Conservation (phyloP, 352 stramenopile species). For the Globisporangium paroecandrum region DNA sequence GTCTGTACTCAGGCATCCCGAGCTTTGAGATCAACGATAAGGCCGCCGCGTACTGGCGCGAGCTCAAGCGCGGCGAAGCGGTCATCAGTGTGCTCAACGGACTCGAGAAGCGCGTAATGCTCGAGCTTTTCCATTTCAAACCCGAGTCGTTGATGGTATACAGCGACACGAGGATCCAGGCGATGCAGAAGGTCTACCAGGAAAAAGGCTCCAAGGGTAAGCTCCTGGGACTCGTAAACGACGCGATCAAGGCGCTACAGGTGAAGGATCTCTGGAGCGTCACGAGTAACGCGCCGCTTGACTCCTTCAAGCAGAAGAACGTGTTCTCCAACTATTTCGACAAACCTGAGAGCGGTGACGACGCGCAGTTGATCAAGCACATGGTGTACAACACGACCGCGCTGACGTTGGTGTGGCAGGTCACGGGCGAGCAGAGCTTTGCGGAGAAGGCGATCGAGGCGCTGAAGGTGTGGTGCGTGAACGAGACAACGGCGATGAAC, state of each 20-base stretch:
- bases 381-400: conserved; percentile 52
- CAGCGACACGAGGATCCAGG: conserved; percentile 13
- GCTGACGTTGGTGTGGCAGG: conserved; percentile 32
- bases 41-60: conserved; percentile 30
- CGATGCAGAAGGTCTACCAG: conserved; percentile 7
- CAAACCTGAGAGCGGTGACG: conserved; percentile 13
- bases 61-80: conserved; percentile 47
- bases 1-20: conserved; percentile 40
- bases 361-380: conserved; percentile 30
- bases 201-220: neutral
- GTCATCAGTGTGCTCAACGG: conserved; percentile 33
- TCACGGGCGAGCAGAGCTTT: conserved; percentile 34
- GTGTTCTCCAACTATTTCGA: conserved; percentile 40
- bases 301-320: conserved; percentile 4
- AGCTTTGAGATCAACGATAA: conserved; percentile 28
- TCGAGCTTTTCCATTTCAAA: conserved; percentile 26
- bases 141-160: conserved; percentile 31
- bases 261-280: conserved; percentile 25
- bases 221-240: conserved; percentile 17
- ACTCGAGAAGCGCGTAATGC: conserved; percentile 44
- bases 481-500: conserved; percentile 28
- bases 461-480: conserved; percentile 33
- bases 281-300: conserved; percentile 19
- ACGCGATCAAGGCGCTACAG: conserved; percentile 29
- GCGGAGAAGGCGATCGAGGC: conserved; percentile 26